Evolutionary conservation across 164 flowering plant genomes (phyloP), one percentile per base, ranked within the genome.

Genomic region (Magnolia changhungtana): DNA sequence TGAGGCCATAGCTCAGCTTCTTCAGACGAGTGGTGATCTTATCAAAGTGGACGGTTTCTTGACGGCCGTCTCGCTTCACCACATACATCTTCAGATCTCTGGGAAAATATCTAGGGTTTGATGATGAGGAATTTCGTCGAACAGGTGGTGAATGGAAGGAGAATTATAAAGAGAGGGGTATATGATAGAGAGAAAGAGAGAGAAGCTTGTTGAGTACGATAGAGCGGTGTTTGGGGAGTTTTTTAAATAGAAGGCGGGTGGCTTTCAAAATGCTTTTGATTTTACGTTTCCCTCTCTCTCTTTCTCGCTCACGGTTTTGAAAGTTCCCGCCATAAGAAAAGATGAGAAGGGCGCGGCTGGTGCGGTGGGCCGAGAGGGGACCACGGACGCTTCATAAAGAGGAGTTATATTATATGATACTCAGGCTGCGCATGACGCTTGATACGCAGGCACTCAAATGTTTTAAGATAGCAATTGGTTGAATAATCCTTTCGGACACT

Each of bases 1-100:
- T 94, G 1, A 96, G 84, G 23, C 98, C 99, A 84, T 96, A 96
- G 79, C 99, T 96, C 37, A 94, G 82, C 81, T 96, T 96, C 98
- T 96, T 96, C 83, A 94, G 71, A n/a, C 99, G 85, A 9, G 99
- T 98, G 0, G 99, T 96, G 45, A 96, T 96, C 90, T 94, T 94
- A 79, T 96, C 98, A 59, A 96, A 96, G 75, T 94, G 98, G 16
- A 96, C 99, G 0, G 98, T n/a, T 76, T 94, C 99, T 73, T 90
- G 97, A 50, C 96, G 83, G 65, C 98, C 98, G 67, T 96, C 98
- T 80, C 98, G 86, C 93, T 96, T 96, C 72, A 96, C 90, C 79
- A 93, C 98, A 76, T 94, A 96, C 98, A 96, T 96, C 72, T 80
- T 87, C 69, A 37, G 45, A 37, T 37, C 45, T 37, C 45, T 20